Conservation (phyloP, 768 basidiomycete genomes). For the Myochromella boudieri region DNA sequence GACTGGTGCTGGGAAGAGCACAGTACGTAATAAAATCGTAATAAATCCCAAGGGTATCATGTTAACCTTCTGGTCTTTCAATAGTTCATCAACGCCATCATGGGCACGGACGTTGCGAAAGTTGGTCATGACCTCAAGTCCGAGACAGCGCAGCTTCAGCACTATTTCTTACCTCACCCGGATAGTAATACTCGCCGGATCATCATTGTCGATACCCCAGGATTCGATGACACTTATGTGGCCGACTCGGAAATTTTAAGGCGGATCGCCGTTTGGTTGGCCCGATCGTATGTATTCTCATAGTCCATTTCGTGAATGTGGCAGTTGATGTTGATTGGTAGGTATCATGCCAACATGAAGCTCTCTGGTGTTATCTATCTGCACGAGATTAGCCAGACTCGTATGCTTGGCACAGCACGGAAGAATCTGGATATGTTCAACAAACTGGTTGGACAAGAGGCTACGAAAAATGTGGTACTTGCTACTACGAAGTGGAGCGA, state of each 20-base stretch:
- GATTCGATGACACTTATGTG: constrained; percentile 14
- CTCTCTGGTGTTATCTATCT: constrained; percentile 18
- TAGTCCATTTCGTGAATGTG: not conserved
- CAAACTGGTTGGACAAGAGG: constrained; percentile 15
- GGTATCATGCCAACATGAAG: constrained; percentile 15
- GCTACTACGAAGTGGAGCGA: constrained; percentile 18
- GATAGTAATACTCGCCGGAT: constrained; percentile 7
- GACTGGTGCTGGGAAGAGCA: constrained; percentile 10
- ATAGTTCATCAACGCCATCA: constrained; percentile 15
- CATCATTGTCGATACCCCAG: constrained; percentile 14
- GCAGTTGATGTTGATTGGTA: not conserved
- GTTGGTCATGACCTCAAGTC: constrained; percentile 13
- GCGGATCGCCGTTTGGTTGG: constrained; percentile 12
- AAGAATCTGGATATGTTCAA: constrained; percentile 19
- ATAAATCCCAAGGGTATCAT: not conserved
- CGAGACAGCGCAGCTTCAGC: constrained; percentile 14
- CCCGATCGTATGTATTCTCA: constrained; percentile 8
- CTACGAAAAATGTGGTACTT: constrained; percentile 15
- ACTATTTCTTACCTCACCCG: constrained; percentile 11
- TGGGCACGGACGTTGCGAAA: not conserved
- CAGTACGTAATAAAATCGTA: not conserved
- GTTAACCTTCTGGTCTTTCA: not conserved
- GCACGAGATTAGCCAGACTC: constrained; percentile 20
- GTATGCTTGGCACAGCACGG: constrained; percentile 20
- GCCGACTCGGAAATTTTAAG: constrained; percentile 12